Evolutionary conservation across 116 monocot species (phyloP), one percentile per base, ranked within the genome.

Genomic region (Papilionanthe hybrid): DNA sequence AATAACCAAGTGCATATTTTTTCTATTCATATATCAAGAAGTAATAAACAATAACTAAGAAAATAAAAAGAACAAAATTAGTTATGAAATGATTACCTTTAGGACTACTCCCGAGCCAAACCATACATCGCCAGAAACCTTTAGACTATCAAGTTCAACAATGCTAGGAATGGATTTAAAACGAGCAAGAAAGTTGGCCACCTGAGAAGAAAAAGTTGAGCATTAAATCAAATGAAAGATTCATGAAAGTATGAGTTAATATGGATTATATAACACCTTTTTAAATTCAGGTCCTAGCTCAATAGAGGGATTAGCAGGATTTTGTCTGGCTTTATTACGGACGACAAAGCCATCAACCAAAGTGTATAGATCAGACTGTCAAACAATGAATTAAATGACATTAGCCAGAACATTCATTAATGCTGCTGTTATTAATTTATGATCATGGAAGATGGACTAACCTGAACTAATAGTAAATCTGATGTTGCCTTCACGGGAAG

Each of bases 141-240:
- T 93, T 58, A 96, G 85, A 85, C 85, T 93, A 55, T 93, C 94
- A 56, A 96, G 94, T 76, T 89, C 88, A 78, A 96, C 90, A 49
- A 96, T 93, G 89, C 96, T 96, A 8, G 96, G 96, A 76, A 93
- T 96, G 56, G 96, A 90, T 84, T 96, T 96, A 82, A 96, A 96
- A 76, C 96, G 91, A 49, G 68, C 55, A 25, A 96, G 93, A 83
- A 96, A 96, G 75, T 88, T 86, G 10, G 79, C 93, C 63, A 96
- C 96, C 96, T 96, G n/a, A 9, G n/a, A 55, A 7, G 53, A 68
- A 11, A n/a, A 76, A 76, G 48, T 43, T n/a, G 56, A 82, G 22
- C 25, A 75, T 75, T 75, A 50, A 48, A 9, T 72, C 27, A 42
- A 55, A 13, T 22, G 7, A 60, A 32, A 53, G 67, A 5, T 17